Evolutionary conservation across 1,284 basidiomycete genomes (phyloP).

Genomic region (Fomitopsis betulina): DNA sequence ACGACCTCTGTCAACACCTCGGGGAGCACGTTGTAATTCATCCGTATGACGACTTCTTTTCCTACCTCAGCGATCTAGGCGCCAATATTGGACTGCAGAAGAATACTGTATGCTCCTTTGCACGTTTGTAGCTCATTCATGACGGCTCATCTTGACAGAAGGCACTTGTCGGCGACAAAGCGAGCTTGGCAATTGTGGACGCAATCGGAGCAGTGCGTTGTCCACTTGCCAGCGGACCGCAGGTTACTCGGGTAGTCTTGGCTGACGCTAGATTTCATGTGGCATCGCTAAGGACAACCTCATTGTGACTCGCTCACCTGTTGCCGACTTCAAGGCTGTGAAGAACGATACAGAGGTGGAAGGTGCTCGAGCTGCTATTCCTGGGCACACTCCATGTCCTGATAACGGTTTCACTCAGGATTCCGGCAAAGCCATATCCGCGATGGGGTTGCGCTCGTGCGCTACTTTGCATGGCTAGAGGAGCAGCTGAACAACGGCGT

Average conservation of each 20-base stretch:
- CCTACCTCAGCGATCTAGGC: constrained; percentile 51
- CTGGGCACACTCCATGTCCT: neutral
- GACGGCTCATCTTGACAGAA: constrained; percentile 31
- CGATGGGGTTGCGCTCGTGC: constrained; percentile 84
- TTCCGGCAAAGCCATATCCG: constrained; percentile 88
- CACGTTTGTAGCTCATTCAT: neutral
- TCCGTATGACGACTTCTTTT: constrained; percentile 70
- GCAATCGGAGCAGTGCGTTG: constrained; percentile 60
- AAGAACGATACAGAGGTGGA: constrained; percentile 83
- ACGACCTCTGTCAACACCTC: constrained; percentile 55
- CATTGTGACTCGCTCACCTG: constrained; percentile 63
- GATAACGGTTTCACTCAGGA: constrained; percentile 45
- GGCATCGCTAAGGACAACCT: constrained; percentile 37
- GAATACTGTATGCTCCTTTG: constrained; percentile 31
- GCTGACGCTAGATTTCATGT: constrained; percentile 16
- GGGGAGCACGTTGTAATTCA: constrained; percentile 59
- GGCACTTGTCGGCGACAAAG: constrained; percentile 66
- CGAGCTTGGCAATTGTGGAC: constrained; percentile 76
- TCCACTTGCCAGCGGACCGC: constrained; percentile 5
- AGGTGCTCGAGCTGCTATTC: constrained; percentile 12
- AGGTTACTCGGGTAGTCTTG: constrained; percentile 5
- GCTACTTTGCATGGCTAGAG: constrained; percentile 95
- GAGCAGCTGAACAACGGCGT: constrained; percentile 66
- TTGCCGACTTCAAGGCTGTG: constrained; percentile 83
- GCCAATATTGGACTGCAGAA: constrained; percentile 40